Evolutionary conservation across 768 basidiomycete species (phyloP).

Genomic region (Lactarius sp.): DNA sequence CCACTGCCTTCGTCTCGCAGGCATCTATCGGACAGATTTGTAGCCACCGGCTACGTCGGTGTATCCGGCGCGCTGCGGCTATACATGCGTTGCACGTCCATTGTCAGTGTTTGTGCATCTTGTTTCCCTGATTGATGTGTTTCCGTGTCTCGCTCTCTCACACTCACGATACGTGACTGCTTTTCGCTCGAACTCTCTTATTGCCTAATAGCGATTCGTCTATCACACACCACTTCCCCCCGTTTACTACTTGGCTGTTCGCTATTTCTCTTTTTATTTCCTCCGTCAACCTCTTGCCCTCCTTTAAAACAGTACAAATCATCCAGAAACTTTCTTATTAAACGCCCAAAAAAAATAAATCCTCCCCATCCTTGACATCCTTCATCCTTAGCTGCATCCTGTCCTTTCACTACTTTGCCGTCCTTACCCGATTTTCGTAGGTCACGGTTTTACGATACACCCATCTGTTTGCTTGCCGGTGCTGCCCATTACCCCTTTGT

Average conservation of each 20-base stretch:
- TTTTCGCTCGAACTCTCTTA: slow-evolving; percentile 12
- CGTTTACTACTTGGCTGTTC: slow-evolving; percentile 15
- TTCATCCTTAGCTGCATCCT: slow-evolving; percentile 14
- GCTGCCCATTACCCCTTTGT: slow-evolving; percentile 2
- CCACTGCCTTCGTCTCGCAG: neutral
- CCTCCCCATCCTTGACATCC: slow-evolving; percentile 12
- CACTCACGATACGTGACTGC: slow-evolving; percentile 7
- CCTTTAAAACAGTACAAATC: slow-evolving; percentile 12
- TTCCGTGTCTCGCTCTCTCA: slow-evolving; percentile 12
- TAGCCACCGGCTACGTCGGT: neutral
- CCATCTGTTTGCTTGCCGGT: slow-evolving; percentile 5
- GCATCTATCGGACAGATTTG: neutral
- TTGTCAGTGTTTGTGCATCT: slow-evolving; percentile 4
- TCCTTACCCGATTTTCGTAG: slow-evolving; percentile 23
- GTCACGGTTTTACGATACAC: slow-evolving; percentile 19
- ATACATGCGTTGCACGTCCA: slow-evolving; percentile 12
- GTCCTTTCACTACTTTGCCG: slow-evolving; percentile 24
- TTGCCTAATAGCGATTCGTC: slow-evolving; percentile 10
- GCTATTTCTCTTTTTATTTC: slow-evolving; percentile 1
- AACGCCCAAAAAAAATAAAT: slow-evolving; percentile 12
- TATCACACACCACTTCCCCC: slow-evolving; percentile 3
- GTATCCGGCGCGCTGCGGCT: slow-evolving; percentile 4
- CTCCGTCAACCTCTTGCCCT: slow-evolving; percentile 9
- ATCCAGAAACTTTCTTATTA: neutral
- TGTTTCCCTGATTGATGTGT: slow-evolving; percentile 9